Percentiles rank a stretch among this genome's conserved stretches.
Conservation (phyloP, 768 basidiomycete genomes). For the Kwoniella botswanensis region DNA sequence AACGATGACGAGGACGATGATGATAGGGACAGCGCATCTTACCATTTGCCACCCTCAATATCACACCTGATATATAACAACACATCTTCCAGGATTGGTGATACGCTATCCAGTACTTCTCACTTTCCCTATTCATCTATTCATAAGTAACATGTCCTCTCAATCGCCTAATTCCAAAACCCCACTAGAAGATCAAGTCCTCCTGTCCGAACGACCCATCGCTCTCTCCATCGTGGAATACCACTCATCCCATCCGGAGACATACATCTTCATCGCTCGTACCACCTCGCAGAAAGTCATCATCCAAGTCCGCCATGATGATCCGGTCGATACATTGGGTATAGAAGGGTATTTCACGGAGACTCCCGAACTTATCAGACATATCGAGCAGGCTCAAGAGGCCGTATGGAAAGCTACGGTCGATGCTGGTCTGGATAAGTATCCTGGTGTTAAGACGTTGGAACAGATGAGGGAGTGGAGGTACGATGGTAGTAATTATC, state of each 20-base stretch:
- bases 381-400: background rate
- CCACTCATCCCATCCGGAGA: background rate
- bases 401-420: background rate
- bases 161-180: background rate
- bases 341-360: conserved; percentile 13
- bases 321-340: background rate
- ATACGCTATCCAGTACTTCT: no score
- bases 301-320: background rate
- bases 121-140: no score
- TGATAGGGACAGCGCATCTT: background rate
- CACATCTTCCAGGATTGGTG: background rate
- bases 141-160: background rate
- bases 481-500: conserved; percentile 1
- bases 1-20: no score
- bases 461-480: conserved; percentile 4
- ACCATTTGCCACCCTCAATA: background rate
- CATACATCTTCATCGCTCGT: background rate
- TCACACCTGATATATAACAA: background rate
- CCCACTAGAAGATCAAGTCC: background rate
- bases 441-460: conserved; percentile 2
- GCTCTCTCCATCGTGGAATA: background rate
- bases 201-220: background rate
- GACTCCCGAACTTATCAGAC: background rate
- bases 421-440: background rate
- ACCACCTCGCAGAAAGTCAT: background rate